phyloP scores from a whole-genome alignment of 2,329 filamentous ascomycete genomes.

The Epicoccum nigrum region DNA sequence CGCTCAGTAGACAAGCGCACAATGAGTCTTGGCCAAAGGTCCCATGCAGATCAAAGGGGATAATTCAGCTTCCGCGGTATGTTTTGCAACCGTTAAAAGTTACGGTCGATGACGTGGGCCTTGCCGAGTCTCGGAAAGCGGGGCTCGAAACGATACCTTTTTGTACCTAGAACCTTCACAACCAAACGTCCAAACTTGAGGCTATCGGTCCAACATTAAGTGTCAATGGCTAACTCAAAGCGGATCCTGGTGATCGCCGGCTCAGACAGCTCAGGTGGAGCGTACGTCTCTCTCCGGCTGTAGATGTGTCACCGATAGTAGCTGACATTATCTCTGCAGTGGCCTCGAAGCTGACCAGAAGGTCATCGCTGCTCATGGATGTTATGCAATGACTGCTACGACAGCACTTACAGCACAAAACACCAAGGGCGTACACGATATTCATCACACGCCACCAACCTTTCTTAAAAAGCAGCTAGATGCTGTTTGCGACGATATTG shows the following conservation, averaged over 20 bases:
- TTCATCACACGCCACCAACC: constrained; percentile 76
- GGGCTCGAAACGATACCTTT: constrained; percentile 22
- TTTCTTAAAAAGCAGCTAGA: constrained; percentile 88
- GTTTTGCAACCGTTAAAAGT: neutral
- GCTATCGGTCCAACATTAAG: neutral
- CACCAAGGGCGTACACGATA: constrained; percentile 79
- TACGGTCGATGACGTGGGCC: constrained; percentile 29
- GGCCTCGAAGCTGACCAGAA: constrained; percentile 96
- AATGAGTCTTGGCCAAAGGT: too few species aligned
- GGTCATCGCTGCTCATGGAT: constrained; percentile 87
- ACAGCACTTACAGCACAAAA: constrained; percentile 97
- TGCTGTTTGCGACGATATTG: constrained; percentile 81
- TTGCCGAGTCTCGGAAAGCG: constrained; percentile 35
- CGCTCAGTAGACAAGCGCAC: too few species aligned
- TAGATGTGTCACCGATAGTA: constrained; percentile 18
- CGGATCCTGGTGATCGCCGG: constrained; percentile 83
- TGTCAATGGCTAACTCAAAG: constrained; percentile 40
- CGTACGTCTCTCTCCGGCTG: constrained; percentile 60
- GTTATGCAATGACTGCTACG: constrained; percentile 95
- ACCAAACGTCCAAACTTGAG: constrained; percentile 6
- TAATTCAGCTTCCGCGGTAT: neutral
- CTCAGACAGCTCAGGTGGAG: constrained; percentile 89
- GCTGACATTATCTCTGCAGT: constrained; percentile 55
- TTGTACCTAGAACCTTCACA: constrained; percentile 16
- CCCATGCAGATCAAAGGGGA: neutral